Evolutionary conservation across 2,329 filamentous ascomycete species (phyloP), one percentile per base, ranked within the genome.

Genomic region (Phyllosticta ampelicida): DNA sequence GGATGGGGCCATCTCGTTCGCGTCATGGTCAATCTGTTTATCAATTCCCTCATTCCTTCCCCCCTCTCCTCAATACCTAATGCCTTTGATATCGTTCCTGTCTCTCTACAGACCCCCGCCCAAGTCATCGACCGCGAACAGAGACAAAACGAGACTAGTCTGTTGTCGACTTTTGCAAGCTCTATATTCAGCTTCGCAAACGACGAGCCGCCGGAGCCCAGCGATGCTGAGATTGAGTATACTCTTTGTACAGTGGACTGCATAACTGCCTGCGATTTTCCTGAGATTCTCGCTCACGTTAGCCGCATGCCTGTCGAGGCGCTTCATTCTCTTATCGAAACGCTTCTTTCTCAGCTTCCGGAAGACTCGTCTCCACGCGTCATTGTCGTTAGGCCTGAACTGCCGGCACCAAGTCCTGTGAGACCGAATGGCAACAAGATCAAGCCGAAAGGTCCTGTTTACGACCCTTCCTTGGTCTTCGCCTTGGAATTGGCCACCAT

Each of bases 141-240:
- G 49, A 87, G 89, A 62, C 78, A 85, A 30, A 83, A 79, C 60
- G 94, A 99, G 26, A 85, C 85, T 2, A 90, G 94, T 5, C 82
- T 99, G 54, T 90, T 99, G 70, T 96, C 91, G 3, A 90, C 92
- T 0, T 89, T 99, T 66, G 95, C 92, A 0, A 95, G 89, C 5
- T 99, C 97, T 67, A 90, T 99, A 29, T 95, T 91, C n/a, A 97
- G 92, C 71, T 97, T 99, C 70, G 94, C 95, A 49, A 95, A 94
- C 10, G 94, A 97, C 71, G 94, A 99, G 68, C 94, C 94, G 11
- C 94, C 94, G 0, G 94, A 99, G 74, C 94, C 94, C 2, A 97
- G 94, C 1, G 90, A 97, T 63, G 92, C 97, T 69, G 94, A 99
- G 70, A 80, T 99, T 28, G 94, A 99, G 67, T 96, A 94, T 68